Evolutionary conservation across 345 rosid genomes (phyloP).

Genomic region (Eucalyptus cloeziana): DNA sequence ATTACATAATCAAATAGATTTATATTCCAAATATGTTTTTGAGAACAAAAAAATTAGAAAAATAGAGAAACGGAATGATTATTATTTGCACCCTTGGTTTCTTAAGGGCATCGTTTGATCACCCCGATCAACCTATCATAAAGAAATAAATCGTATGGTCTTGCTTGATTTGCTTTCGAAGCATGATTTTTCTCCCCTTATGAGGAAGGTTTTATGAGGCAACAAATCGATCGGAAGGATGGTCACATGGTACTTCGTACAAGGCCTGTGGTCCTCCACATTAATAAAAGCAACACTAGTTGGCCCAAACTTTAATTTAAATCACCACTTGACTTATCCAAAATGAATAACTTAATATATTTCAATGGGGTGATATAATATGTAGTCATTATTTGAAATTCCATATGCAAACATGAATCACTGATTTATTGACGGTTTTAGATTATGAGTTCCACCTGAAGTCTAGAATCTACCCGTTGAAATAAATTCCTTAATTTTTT

Average conservation of each 20-base stretch:
- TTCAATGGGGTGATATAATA: neutral
- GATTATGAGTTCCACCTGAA: rapidly evolving
- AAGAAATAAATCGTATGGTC: too few relatives aligned
- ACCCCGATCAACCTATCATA: too few relatives aligned
- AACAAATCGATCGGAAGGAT: neutral
- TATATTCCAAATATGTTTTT: rapidly evolving
- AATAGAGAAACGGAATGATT: rapidly evolving
- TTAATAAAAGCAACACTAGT: neutral
- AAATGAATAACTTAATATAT: neutral
- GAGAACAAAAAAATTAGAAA: too few relatives aligned
- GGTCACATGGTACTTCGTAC: neutral
- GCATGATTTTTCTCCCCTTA: neutral
- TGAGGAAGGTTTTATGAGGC: neutral
- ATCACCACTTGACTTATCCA: neutral
- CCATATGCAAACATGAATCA: rapidly evolving
- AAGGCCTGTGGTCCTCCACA: neutral
- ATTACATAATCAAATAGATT: rapidly evolving
- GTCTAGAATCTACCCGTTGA: rapidly evolving
- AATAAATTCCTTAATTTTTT: rapidly evolving
- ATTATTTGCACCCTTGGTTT: too few relatives aligned
- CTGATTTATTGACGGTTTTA: rapidly evolving
- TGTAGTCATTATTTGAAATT: neutral
- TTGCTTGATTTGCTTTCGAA: neutral
- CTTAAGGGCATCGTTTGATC: too few relatives aligned
- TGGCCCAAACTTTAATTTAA: neutral